A percentile compares a stretch with the other conserved stretches of the same genome.
Evolutionary conservation across 371 early-diverging fungal genomes (phyloP).

Genomic region (Rhizopus stolonifer): DNA sequence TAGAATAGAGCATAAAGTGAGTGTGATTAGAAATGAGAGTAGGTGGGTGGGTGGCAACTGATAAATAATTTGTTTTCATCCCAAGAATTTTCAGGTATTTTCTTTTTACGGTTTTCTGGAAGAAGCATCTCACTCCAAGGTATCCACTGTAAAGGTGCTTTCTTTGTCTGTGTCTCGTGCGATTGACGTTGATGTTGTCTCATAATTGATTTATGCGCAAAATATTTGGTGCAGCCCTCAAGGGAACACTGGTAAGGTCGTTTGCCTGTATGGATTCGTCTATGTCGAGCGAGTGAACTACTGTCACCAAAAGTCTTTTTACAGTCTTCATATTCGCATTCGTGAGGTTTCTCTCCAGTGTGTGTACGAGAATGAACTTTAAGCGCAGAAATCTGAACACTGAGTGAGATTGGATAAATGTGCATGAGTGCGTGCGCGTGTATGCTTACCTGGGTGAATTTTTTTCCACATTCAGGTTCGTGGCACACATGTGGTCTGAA

Average conservation of each 20-base stretch:
- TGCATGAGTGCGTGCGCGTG: too few relatives aligned
- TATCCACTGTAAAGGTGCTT: slow-evolving; percentile 32
- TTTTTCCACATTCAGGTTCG: slow-evolving; percentile 60
- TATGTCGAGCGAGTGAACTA: slow-evolving; percentile 41
- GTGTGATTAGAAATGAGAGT: too few relatives aligned
- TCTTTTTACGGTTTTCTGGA: neutral
- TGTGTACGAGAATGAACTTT: slow-evolving; percentile 74
- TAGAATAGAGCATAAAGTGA: neutral
- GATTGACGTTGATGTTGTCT: slow-evolving; percentile 50
- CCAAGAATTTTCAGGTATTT: slow-evolving; percentile 8
- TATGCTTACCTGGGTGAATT: slow-evolving; percentile 65
- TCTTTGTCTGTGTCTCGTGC: slow-evolving; percentile 19
- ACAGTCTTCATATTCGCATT: slow-evolving; percentile 57
- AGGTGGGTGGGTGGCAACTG: too few relatives aligned
- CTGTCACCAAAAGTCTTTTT: slow-evolving; percentile 58
- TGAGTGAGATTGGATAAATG: neutral
- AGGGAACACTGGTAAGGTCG: slow-evolving; percentile 59
- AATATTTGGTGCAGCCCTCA: slow-evolving; percentile 58
- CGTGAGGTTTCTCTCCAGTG: slow-evolving; percentile 72
- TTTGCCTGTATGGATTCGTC: too few relatives aligned
- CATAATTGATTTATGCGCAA: slow-evolving; percentile 61
- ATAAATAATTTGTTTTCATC: slow-evolving; percentile 10
- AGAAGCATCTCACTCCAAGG: slow-evolving; percentile 24
- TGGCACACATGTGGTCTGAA: slow-evolving; percentile 59
- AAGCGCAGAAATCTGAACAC: slow-evolving; percentile 60